Conservation (phyloP, 805 yeast genomes). For the Maudiozyma barnettii region DNA sequence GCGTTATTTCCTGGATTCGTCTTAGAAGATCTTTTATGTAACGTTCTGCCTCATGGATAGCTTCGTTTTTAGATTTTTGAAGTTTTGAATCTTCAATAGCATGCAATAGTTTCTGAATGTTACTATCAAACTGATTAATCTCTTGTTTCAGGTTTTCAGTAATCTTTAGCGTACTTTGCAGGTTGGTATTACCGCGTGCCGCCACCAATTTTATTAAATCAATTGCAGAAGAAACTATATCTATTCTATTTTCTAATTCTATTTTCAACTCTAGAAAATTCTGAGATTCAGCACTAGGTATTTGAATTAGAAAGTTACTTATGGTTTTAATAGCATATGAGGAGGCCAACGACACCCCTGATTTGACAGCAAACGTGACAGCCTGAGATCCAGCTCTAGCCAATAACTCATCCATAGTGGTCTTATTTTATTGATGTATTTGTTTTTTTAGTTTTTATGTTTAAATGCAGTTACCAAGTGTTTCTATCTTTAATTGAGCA, state of each 20-base stretch:
- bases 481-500: too few relatives aligned
- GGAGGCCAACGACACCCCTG: constrained; percentile 67
- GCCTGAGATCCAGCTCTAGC: constrained; percentile 64
- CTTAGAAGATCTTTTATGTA: constrained; percentile 40
- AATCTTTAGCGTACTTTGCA: constrained; percentile 45
- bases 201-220: constrained; percentile 56
- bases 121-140: constrained; percentile 47
- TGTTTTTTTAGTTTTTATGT: background rate
- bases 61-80: constrained; percentile 22
- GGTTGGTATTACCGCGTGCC: constrained; percentile 50
- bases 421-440: background rate
- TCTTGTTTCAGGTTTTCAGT: constrained; percentile 48
- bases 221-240: constrained; percentile 54
- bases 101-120: constrained; percentile 34
- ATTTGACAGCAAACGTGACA: constrained; percentile 68
- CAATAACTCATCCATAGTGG: constrained; percentile 33
- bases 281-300: constrained; percentile 42
- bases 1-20: constrained; percentile 59
- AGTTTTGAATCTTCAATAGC: constrained; percentile 25
- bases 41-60: constrained; percentile 38
- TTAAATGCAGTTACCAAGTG: too few relatives aligned
- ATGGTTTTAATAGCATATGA: constrained; percentile 62
- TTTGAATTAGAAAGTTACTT: constrained; percentile 36
- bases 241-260: constrained; percentile 47
- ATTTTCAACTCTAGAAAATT: constrained; percentile 35